A percentile compares a stretch with the other conserved stretches of the same genome.
These are phyloP conservation scores for Xanthoceras sorbifolium DNA, from an alignment of 345 rosid species.

Conservation along the genomic window DNA sequence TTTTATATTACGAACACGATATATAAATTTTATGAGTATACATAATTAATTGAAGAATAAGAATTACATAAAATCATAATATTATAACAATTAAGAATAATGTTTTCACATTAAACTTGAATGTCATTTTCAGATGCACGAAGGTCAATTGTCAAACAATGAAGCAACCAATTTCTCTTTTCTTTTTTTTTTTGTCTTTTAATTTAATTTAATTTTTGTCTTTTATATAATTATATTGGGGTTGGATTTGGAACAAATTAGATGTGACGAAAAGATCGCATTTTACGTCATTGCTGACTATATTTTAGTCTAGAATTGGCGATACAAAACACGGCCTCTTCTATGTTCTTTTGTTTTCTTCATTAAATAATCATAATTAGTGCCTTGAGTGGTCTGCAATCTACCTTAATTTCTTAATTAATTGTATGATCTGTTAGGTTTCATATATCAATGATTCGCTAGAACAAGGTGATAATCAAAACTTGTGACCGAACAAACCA, in stretches of 20 bases:
- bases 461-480: too few species aligned
- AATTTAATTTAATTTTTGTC: too few species aligned
- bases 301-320: not conserved
- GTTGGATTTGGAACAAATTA: too few species aligned
- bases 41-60: too few species aligned
- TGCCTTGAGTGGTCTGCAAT: not conserved
- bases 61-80: not conserved
- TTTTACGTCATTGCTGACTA: constrained; percentile 5
- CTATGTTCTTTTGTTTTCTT: too few species aligned
- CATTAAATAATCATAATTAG: not conserved
- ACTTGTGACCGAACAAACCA: too few species aligned
- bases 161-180: not conserved
- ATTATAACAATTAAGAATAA: not conserved
- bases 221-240: too few species aligned
- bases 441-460: too few species aligned
- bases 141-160: not conserved
- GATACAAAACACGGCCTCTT: not conserved
- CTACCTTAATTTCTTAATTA: not conserved
- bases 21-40: too few species aligned
- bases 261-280: not conserved
- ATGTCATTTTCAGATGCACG: not conserved
- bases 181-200: too few species aligned
- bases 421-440: not conserved
- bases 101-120: not conserved
- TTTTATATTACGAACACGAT: too few species aligned